phyloP scores from a whole-genome alignment of 441 rosid species.

The Pelargonium fulgidum region DNA sequence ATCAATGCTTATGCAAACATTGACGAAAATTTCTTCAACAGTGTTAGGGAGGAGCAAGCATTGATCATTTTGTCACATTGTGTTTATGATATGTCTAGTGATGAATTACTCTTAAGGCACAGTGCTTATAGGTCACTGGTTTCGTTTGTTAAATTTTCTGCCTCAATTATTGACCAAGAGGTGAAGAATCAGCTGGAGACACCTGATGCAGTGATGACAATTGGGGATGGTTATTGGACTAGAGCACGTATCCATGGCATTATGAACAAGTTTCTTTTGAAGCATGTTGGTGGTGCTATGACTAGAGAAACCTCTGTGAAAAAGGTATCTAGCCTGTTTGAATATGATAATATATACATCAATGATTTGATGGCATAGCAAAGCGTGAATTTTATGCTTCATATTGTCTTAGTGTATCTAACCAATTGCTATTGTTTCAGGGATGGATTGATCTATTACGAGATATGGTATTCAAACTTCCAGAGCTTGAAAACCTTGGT shows the following conservation, averaged over 20 bases:
- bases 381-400: neutral
- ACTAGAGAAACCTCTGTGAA: slow-evolving; percentile 47
- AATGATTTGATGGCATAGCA: neutral
- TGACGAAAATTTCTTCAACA: slow-evolving; percentile 41
- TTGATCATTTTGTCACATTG: slow-evolving; percentile 73
- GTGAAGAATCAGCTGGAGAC: slow-evolving; percentile 21
- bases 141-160: slow-evolving; percentile 69
- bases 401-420: slow-evolving; percentile 10
- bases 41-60: slow-evolving; percentile 49
- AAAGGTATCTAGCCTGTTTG: slow-evolving; percentile 44
- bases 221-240: slow-evolving; percentile 49
- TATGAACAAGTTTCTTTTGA: slow-evolving; percentile 61
- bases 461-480: slow-evolving; percentile 74
- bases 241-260: slow-evolving; percentile 37
- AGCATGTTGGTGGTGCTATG: slow-evolving; percentile 64
- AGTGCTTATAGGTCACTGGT: slow-evolving; percentile 67
- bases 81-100: slow-evolving; percentile 70
- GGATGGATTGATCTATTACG: slow-evolving; percentile 86
- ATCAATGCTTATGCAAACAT: slow-evolving; percentile 64
- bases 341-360: neutral
- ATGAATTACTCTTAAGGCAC: slow-evolving; percentile 63
- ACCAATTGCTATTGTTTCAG: slow-evolving; percentile 36
- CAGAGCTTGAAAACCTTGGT: slow-evolving; percentile 49
- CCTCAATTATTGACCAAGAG: slow-evolving; percentile 39
- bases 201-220: slow-evolving; percentile 29